phyloP scores from a whole-genome alignment of 306 rosid species.

The Abrus pulchellus region DNA sequence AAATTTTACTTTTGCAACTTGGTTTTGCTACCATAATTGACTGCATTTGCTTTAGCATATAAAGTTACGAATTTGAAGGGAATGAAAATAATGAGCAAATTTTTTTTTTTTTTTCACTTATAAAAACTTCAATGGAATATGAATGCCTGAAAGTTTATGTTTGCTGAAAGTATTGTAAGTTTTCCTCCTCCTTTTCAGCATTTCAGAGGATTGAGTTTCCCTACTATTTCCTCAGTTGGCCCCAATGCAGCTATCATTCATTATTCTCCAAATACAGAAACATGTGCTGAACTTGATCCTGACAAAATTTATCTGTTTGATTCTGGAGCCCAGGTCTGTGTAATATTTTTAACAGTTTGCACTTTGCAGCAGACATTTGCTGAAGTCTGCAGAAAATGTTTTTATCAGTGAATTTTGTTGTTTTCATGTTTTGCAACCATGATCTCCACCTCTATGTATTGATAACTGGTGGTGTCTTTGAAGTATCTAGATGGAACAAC shows the following conservation, averaged over 20 bases:
- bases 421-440: conserved; percentile 22
- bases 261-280: conserved; percentile 77
- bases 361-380: not conserved
- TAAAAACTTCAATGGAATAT: not conserved
- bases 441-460: conserved; percentile 36
- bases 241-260: conserved; percentile 98
- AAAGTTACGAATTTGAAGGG: conserved; percentile 14
- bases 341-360: conserved; percentile 31
- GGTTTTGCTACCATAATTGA: conserved; percentile 2
- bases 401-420: conserved; percentile 9
- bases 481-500: conserved; percentile 99
- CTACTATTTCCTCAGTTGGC: conserved; percentile 96
- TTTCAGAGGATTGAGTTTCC: conserved; percentile 96
- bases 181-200: conserved; percentile 59
- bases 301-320: conserved; percentile 91
- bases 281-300: conserved; percentile 93
- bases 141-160: not conserved
- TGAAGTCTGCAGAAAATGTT: conserved; percentile 26
- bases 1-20: not conserved
- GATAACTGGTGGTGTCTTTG: conserved; percentile 52
- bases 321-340: conserved; percentile 98
- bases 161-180: conserved; percentile 24
- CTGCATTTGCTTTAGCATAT: conserved; percentile 23
- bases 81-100: conserved; percentile 8
- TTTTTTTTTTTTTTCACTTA: not conserved